Conservation (phyloP, 805 yeast genomes). For the Suhomyces pyralidae region DNA sequence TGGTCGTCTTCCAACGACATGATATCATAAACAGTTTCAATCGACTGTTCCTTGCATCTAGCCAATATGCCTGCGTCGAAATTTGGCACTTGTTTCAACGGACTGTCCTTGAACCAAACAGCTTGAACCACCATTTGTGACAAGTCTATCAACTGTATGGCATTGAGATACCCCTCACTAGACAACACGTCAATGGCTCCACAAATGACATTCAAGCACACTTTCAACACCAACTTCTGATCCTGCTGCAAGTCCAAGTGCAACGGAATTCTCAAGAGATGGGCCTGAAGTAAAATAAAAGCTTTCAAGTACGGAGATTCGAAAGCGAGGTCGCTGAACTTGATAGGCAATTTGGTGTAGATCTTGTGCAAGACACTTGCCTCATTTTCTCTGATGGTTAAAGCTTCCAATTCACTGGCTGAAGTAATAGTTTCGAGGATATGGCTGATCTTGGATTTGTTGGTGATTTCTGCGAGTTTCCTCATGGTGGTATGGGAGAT, state of each 20-base stretch:
- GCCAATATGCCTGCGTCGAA: slow-evolving; percentile 49
- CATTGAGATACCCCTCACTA: slow-evolving; percentile 75
- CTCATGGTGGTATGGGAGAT: slow-evolving; percentile 67
- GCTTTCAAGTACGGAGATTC: slow-evolving; percentile 65
- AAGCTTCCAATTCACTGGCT: slow-evolving; percentile 66
- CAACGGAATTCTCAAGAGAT: slow-evolving; percentile 63
- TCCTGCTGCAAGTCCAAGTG: slow-evolving; percentile 61
- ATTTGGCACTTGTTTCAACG: slow-evolving; percentile 79
- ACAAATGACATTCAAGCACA: slow-evolving; percentile 50
- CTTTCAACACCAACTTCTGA: slow-evolving; percentile 49
- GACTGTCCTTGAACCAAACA: slow-evolving; percentile 75
- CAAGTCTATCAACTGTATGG: slow-evolving; percentile 79
- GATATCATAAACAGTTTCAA: slow-evolving; percentile 76
- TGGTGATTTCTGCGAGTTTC: slow-evolving; percentile 51
- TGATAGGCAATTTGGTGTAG: slow-evolving; percentile 62
- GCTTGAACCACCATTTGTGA: slow-evolving; percentile 88
- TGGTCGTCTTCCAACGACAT: slow-evolving; percentile 77
- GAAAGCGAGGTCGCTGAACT: slow-evolving; percentile 38
- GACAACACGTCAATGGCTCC: slow-evolving; percentile 76
- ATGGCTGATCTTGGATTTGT: slow-evolving; percentile 55
- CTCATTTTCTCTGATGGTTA: slow-evolving; percentile 67
- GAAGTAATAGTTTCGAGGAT: slow-evolving; percentile 63
- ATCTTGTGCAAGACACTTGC: slow-evolving; percentile 44
- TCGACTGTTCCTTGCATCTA: slow-evolving; percentile 52
- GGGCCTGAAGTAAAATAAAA: slow-evolving; percentile 75